Evolutionary conservation across 768 basidiomycete species (phyloP).

Genomic region (Rhodocollybia butyracea): DNA sequence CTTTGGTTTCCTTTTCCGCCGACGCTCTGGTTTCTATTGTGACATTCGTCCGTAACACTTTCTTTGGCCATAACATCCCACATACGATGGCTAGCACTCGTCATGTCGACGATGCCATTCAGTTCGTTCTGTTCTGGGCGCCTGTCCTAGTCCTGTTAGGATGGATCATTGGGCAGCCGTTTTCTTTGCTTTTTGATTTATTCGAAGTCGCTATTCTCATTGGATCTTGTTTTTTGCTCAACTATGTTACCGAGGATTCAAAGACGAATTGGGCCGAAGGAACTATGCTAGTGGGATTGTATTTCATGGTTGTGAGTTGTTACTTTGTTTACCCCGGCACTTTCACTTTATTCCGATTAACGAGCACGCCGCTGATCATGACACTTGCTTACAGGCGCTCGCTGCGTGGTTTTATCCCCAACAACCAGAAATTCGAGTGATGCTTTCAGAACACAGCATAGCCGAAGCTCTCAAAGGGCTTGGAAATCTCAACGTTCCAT

Average conservation of each 20-base stretch:
- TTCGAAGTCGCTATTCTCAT: conserved; percentile 40
- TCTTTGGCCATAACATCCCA: conserved; percentile 26
- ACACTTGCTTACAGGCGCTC: conserved; percentile 15
- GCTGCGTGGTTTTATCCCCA: conserved; percentile 35
- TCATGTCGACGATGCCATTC: conserved; percentile 46
- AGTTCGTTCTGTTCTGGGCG: conserved; percentile 48
- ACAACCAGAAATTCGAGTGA: conserved; percentile 25
- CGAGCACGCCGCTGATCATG: not conserved
- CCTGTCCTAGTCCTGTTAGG: conserved; percentile 42
- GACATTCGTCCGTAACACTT: conserved; percentile 28
- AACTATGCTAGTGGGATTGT: conserved; percentile 24
- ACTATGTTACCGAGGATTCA: conserved; percentile 45
- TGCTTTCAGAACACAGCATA: conserved; percentile 16
- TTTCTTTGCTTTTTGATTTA: conserved; percentile 42
- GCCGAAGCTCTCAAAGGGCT: not conserved
- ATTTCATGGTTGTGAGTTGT: conserved; percentile 40
- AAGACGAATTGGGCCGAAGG: conserved; percentile 52
- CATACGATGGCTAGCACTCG: conserved; percentile 35
- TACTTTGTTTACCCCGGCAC: not conserved
- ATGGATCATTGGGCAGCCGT: conserved; percentile 40
- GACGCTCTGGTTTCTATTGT: conserved; percentile 37
- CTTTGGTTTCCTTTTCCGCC: conserved; percentile 43
- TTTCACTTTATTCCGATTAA: not conserved
- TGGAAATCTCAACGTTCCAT: no score
- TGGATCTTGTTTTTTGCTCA: conserved; percentile 46